phyloP scores from a whole-genome alignment of 768 basidiomycete species.

The Hortiboletus flavorubellus region DNA sequence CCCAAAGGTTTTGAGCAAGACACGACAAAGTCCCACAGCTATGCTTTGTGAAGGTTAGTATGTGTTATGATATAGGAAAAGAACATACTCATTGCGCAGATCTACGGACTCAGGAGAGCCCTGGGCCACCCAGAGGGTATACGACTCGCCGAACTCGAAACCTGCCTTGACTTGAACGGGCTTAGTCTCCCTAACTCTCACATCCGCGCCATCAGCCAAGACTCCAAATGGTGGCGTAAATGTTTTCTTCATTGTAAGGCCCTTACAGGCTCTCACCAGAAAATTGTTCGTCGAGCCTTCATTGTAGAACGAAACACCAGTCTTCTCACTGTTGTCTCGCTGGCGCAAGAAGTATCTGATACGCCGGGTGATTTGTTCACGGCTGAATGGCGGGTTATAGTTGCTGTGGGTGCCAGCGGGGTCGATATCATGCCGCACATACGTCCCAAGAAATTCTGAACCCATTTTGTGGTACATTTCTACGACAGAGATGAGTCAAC shows the following conservation, averaged over 20 bases:
- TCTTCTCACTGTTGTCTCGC: constrained; percentile 8
- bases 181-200: background rate
- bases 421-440: constrained; percentile 2
- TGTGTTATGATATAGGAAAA: background rate
- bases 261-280: constrained; percentile 1
- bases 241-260: constrained; percentile 6
- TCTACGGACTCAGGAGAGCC: background rate
- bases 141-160: background rate
- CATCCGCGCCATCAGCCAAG: background rate
- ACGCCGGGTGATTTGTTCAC: constrained; percentile 2
- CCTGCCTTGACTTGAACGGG: constrained; percentile 1
- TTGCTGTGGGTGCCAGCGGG: background rate
- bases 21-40: constrained; percentile 11
- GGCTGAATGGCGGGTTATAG: background rate
- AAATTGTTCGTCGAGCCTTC: background rate
- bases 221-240: constrained; percentile 10
- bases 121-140: constrained; percentile 11
- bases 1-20: constrained; percentile 11
- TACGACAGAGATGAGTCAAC: background rate
- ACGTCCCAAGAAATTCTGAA: constrained; percentile 7
- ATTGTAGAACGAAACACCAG: background rate
- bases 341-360: constrained; percentile 9
- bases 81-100: constrained; percentile 8
- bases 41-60: background rate
- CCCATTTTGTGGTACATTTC: constrained; percentile 16